Conservation (phyloP, 2,329 filamentous ascomycete genomes). For the Alternaria consortialis region DNA sequence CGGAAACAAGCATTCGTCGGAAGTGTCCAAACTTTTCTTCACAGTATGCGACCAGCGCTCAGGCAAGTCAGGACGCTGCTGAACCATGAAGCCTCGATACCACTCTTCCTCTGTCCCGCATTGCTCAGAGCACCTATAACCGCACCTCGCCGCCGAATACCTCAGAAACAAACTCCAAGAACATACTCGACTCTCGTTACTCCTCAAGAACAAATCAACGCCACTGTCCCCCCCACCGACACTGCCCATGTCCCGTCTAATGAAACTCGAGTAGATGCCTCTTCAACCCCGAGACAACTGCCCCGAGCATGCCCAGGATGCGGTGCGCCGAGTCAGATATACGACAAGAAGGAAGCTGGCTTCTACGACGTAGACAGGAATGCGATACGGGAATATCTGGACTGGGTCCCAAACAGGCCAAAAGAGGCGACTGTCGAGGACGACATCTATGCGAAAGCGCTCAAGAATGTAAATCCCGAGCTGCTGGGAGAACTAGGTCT, state of each 20-base stretch:
- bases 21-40: background rate
- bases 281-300: slow-evolving; percentile 40
- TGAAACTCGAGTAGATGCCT: slow-evolving; percentile 3
- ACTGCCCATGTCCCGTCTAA: background rate
- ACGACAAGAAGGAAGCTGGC: slow-evolving; percentile 64
- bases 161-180: slow-evolving; percentile 11
- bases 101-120: slow-evolving; percentile 48
- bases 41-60: slow-evolving; percentile 47
- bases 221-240: slow-evolving; percentile 18
- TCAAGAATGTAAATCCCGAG: slow-evolving; percentile 41
- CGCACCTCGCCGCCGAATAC: slow-evolving; percentile 18
- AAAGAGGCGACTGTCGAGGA: slow-evolving; percentile 43
- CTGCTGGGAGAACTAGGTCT: slow-evolving; percentile 45
- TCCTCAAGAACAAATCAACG: slow-evolving; percentile 26
- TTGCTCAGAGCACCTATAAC: slow-evolving; percentile 33
- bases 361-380: slow-evolving; percentile 64
- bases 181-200: slow-evolving; percentile 38
- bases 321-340: slow-evolving; percentile 67
- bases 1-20: background rate
- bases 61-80: slow-evolving; percentile 39
- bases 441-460: slow-evolving; percentile 47
- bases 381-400: slow-evolving; percentile 54
- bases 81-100: slow-evolving; percentile 38
- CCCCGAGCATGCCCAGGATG: slow-evolving; percentile 69
- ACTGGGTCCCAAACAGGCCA: slow-evolving; percentile 32